phyloP scores from a whole-genome alignment of 1,284 basidiomycete genomes.

The Cryptococcus deneoformans region DNA sequence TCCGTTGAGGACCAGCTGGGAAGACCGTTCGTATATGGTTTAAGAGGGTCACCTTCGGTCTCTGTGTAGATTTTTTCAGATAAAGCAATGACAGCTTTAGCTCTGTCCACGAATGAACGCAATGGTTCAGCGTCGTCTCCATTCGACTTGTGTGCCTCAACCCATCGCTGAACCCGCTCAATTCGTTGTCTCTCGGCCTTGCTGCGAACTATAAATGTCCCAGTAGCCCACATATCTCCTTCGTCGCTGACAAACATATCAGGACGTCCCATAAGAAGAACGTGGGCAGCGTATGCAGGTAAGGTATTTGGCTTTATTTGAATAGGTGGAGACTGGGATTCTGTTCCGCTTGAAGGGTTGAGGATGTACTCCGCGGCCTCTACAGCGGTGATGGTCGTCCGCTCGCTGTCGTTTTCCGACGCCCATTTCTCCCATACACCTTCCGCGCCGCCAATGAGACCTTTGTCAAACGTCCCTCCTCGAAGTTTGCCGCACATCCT shows the following conservation, averaged over 20 bases:
- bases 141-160: constrained; percentile 25
- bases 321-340: constrained; percentile 4
- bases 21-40: constrained; percentile 23
- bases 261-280: constrained; percentile 64
- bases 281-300: constrained; percentile 64
- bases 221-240: constrained; percentile 57
- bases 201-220: constrained; percentile 69
- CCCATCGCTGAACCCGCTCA: constrained; percentile 58
- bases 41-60: constrained; percentile 22
- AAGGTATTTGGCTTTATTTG: constrained; percentile 24
- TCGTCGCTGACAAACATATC: constrained; percentile 64
- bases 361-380: constrained; percentile 34
- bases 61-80: constrained; percentile 31
- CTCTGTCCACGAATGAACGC: constrained; percentile 60
- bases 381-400: constrained; percentile 24
- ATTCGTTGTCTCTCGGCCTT: constrained; percentile 60
- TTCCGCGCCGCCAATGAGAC: constrained; percentile 30
- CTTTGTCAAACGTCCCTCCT: constrained; percentile 10
- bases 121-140: constrained; percentile 51
- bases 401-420: constrained; percentile 6
- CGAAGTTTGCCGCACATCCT: constrained; percentile 29
- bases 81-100: constrained; percentile 52
- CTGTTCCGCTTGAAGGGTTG: constrained; percentile 8
- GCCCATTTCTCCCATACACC: constrained; percentile 31
- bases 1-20: constrained; percentile 60